phyloP scores from a whole-genome alignment of 2,329 filamentous ascomycete genomes.

The Whalleya microplaca region DNA sequence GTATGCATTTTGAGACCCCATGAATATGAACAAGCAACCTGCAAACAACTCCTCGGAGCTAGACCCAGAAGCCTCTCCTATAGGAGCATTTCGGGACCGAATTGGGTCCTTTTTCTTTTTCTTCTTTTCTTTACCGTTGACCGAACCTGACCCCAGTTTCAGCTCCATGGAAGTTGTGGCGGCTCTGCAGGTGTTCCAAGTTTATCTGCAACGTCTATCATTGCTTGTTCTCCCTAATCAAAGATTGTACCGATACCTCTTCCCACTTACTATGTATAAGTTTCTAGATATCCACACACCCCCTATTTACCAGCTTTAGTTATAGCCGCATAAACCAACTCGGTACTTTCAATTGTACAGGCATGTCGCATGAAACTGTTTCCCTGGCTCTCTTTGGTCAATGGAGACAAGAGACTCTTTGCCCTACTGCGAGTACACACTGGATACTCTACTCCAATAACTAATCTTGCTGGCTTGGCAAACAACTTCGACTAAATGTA shows the following conservation, averaged over 20 bases:
- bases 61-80: not conserved
- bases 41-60: not conserved
- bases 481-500: not conserved
- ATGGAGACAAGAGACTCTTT: not conserved
- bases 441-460: too few species aligned
- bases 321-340: not conserved
- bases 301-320: not conserved
- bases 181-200: not conserved
- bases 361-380: not conserved
- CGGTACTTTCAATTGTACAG: not conserved
- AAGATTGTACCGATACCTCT: too few species aligned
- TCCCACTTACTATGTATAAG: not conserved
- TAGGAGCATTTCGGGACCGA: not conserved
- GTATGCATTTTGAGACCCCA: too few species aligned
- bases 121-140: constrained; percentile 6
- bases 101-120: not conserved
- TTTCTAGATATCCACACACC: not conserved
- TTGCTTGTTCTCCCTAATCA: not conserved
- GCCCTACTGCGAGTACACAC: too few species aligned
- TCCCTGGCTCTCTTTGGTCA: not conserved
- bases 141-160: not conserved
- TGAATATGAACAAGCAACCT: not conserved
- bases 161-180: not conserved
- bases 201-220: not conserved
- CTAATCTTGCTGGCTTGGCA: too few species aligned